Percentiles rank a stretch among this genome's conserved stretches.
These are phyloP conservation scores for Phialocephala subalpina DNA, from an alignment of 2,329 filamentous ascomycete species.

Conservation along the genomic window DNA sequence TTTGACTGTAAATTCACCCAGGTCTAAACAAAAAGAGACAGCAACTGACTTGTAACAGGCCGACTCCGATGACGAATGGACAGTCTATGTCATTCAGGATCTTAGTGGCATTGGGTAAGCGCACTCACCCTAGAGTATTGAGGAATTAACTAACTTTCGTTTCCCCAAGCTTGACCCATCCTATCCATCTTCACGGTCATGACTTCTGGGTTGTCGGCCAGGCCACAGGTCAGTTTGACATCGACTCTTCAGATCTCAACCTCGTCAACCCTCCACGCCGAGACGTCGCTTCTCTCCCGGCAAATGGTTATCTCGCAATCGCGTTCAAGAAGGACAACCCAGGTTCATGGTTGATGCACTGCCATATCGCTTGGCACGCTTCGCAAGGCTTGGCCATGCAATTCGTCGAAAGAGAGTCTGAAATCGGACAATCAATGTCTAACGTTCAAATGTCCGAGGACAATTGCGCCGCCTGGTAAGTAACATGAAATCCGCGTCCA, in stretches of 20 bases:
- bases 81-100: conserved; percentile 41
- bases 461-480: conserved; percentile 36
- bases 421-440: conserved; percentile 33
- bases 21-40: conserved; percentile 60
- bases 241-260: conserved; percentile 40
- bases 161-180: conserved; percentile 36
- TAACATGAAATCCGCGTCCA: too few species aligned
- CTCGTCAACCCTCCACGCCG: conserved; percentile 58
- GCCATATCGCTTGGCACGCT: conserved; percentile 59
- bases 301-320: conserved; percentile 42
- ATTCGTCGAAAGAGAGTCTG: conserved; percentile 51
- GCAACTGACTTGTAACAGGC: conserved; percentile 44
- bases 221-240: conserved; percentile 50
- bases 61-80: conserved; percentile 36
- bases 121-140: background rate
- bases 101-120: conserved; percentile 26
- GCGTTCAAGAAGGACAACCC: conserved; percentile 45
- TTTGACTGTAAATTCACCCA: conserved; percentile 15
- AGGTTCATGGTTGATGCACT: conserved; percentile 45
- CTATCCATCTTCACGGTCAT: conserved; percentile 59
- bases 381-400: conserved; percentile 60
- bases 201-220: conserved; percentile 56
- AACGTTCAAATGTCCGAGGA: conserved; percentile 29
- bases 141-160: background rate
- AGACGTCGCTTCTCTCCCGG: conserved; percentile 57